Base-by-base conservation (phyloP, 345 rosid genomes). In the Triadica sebifera region DNA sequence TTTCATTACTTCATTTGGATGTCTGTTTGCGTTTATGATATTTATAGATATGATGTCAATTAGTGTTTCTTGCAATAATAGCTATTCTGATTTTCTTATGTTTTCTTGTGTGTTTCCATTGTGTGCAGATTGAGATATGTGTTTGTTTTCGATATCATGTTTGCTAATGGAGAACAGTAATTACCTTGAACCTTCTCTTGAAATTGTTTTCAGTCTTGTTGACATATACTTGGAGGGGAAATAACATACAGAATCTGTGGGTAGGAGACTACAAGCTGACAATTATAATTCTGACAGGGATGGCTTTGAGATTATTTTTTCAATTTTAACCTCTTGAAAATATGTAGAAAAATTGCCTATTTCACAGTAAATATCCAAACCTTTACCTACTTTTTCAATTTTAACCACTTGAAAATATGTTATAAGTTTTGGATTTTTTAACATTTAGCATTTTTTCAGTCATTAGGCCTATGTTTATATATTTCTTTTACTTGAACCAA, bases 91-190 rank as follows among this genome's bases (percentile, higher is more conserved):
- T 25, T 72, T 53, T 3, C 41, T 56, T 34, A 60, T 37, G 57
- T 60, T 74, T 29, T 73, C 62, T 53, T 52, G 75, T 20, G 74
- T 76, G 29, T 67, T 38, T 60, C 78, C 37, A 63, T 75, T 64
- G 52, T 64, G n/a, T 85, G 89, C 95, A 91, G 98, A 88, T 91
- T 22, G 87, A 90, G 60, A 87, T 93, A 55, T 93, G 97, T 91
- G 57, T 91, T 91, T 72, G 88, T 89, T 80, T 91, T 91, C 72
- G 98, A 93, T 75, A 77, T 93, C 81, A 91, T 93, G 98, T 91
- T 88, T 82, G 80, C 89, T 75, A 90, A 93, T 69, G 98, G 94
- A 80, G 83, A 90, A 74, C 87, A 83, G 97, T 93, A 86, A 75
- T 79, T 74, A 67, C 78, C 85, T 70, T 74, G 72, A 78, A 78